Evolutionary conservation across 805 yeast species (phyloP), one percentile per base, ranked within the genome.

Genomic region (Ogataea trehalophila): DNA sequence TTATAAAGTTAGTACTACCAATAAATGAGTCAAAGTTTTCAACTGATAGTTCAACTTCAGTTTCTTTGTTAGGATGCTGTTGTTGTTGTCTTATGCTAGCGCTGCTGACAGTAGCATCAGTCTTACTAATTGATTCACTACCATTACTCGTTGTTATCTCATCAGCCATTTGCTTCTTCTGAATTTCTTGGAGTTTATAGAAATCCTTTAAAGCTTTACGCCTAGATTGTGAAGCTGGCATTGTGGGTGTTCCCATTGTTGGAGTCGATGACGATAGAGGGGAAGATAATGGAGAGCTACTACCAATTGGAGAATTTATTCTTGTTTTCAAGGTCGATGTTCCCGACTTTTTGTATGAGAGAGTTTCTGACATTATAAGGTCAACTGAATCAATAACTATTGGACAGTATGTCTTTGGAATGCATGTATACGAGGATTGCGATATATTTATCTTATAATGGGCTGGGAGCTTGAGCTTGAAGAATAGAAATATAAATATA

Each of bases 171-270:
- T 66, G 63, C 37, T 57, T 50, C 18, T 55, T 54, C 38, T 59
- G 58, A 9, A 48, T 44, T 38, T 68, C 65, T 45, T 69, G 68
- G 8, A 73, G 52, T 44, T 64, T 68, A 57, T 73, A 73, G 56
- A 69, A 73, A 40, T 72, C 74, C 51, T 70, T 69, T 39, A 73
- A 55, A 5, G 76, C 76, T 41, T 60, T 63, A 42, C 76, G 58
- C 53, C 76, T 64, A 39, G 60, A 47, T 33, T 48, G 16, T n/a
- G 45, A 13, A n/a, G 40, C 41, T 20, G 42, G 31, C 3, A 18
- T 39, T 11, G 53, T 60, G 11, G 41, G 39, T 15, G 44, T 20
- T 22, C 23, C 17, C 6, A 15, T 14, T 34, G 37, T 6, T 7
- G 29, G 22, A 7, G 22, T 16, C 14, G 35, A 13, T 6, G 39